phyloP scores from a whole-genome alignment of 768 basidiomycete genomes.

The Trametes cingulata region DNA sequence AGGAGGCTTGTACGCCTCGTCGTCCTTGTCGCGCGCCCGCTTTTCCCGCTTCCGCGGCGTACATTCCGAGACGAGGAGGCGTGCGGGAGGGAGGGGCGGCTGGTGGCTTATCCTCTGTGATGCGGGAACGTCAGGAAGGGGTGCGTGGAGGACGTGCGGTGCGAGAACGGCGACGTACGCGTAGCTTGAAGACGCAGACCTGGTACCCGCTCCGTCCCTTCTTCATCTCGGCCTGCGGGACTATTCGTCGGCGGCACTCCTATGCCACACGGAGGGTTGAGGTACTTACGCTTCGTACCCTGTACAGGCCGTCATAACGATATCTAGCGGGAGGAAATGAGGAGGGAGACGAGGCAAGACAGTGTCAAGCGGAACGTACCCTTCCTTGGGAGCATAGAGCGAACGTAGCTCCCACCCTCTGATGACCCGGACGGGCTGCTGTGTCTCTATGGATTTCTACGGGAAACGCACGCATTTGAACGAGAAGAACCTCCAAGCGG shows the following conservation, averaged over 20 bases:
- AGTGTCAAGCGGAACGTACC: constrained; percentile 1
- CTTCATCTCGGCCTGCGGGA: constrained; percentile 10
- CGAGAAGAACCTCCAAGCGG: not conserved
- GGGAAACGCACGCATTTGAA: not conserved
- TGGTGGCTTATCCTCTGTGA: no score
- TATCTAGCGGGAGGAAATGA: not conserved
- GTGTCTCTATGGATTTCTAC: constrained; percentile 13
- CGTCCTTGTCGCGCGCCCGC: no score
- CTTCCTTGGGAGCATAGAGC: constrained; percentile 14
- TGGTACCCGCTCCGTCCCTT: constrained; percentile 4
- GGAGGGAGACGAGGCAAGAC: not conserved
- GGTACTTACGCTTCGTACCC: constrained; percentile 5
- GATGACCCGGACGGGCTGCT: constrained; percentile 16
- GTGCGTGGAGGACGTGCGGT: no score
- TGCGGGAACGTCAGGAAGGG: no score
- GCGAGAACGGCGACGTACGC: constrained; percentile 4
- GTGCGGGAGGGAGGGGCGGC: no score
- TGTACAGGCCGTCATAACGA: constrained; percentile 24
- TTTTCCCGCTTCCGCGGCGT: no score
- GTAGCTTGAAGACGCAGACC: constrained; percentile 14
- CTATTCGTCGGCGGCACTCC: not conserved
- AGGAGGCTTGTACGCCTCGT: no score
- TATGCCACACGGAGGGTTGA: not conserved
- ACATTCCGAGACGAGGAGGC: no score
- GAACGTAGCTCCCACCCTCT: constrained; percentile 11